Percentiles rank a stretch among this genome's conserved stretches.
phyloP scores from a whole-genome alignment of 768 basidiomycete species.

The Artomyces pyxidatus region DNA sequence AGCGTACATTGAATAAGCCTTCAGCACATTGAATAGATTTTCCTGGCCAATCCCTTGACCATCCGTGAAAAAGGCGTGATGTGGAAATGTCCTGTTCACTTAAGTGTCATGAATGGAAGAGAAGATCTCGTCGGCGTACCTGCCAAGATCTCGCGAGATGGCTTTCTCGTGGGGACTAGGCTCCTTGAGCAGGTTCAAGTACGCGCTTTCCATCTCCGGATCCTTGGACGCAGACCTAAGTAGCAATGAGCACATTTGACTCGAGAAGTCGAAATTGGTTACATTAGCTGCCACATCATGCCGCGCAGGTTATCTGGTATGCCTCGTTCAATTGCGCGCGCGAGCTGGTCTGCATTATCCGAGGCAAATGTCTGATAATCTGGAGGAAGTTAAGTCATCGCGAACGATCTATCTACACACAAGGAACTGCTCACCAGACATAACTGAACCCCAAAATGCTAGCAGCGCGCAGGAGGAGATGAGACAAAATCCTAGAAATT shows the following conservation, averaged over 20 bases:
- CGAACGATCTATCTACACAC: background rate
- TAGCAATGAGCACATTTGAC: background rate
- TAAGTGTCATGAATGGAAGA: slow-evolving; percentile 3
- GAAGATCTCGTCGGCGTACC: slow-evolving; percentile 33
- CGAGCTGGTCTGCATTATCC: slow-evolving; percentile 68
- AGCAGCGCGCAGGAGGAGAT: slow-evolving; percentile 6
- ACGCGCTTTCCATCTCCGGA: slow-evolving; percentile 71
- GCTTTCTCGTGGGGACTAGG: slow-evolving; percentile 88
- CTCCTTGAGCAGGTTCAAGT: slow-evolving; percentile 76
- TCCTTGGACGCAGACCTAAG: slow-evolving; percentile 91
- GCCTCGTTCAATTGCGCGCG: slow-evolving; percentile 84
- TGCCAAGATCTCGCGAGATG: slow-evolving; percentile 85
- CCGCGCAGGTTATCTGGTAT: slow-evolving; percentile 84
- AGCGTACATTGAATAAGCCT: slow-evolving; percentile 87
- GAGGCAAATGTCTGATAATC: slow-evolving; percentile 89
- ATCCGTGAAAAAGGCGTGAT: slow-evolving; percentile 93
- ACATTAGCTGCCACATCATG: slow-evolving; percentile 98
- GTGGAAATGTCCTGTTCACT: slow-evolving; percentile 77
- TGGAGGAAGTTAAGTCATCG: slow-evolving; percentile 18
- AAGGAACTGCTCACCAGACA: slow-evolving; percentile 53
- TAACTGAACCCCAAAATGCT: slow-evolving; percentile 96
- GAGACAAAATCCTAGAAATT: no score
- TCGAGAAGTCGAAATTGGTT: slow-evolving; percentile 5
- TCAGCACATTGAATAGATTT: slow-evolving; percentile 94
- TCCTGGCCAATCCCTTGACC: slow-evolving; percentile 95